Evolutionary conservation across 1,139 yeast genomes (phyloP), one percentile per base, ranked within the genome.

Genomic region (Geotrichum reessii): DNA sequence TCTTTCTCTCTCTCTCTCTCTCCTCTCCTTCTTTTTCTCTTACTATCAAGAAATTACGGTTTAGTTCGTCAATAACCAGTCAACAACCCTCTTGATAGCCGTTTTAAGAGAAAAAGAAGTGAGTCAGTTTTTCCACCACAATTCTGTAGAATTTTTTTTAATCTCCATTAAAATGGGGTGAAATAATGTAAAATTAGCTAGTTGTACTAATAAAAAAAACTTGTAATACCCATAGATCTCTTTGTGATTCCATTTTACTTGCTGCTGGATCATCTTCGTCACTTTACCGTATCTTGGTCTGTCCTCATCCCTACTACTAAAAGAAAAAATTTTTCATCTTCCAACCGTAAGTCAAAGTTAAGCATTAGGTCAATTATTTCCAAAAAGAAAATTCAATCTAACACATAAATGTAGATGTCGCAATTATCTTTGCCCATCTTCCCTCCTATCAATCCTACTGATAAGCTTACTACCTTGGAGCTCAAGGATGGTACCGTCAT

Each of bases 401-500:
- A 47, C 31, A n/a, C 25, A 12, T 40, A 25, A 21, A 17, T 21
- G 24, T 17, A 37, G n/a, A 19, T 52, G 52, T 19, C 12, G 31
- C 48, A 44, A 25, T 47, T 62, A 50, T 71, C 75, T 31, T 63
- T 71, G 59, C 97, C 97, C 62, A 87, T 90, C 71, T 80, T 93
- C 68, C 96, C 96, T 61, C 95, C 96, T 66, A 81, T 88, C 84
- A 86, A 85, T 71, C 78, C 88, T 59, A 82, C 86, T 63, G 90
- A 88, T 76, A 85, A 86, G 71, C 78, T 91, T 76, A 84, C 91
- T 81, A 86, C 96, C 62, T 82, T 93, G 73, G 97, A 95, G 76
- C 84, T 96, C 68, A 87, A 89, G 69, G 95, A 91, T 75, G 98
- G 98, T 63, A 76, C 85, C 64, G 84, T 86, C 62, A 81, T 92